Base-by-base conservation (phyloP, 2,329 filamentous ascomycete species). In the Lachnellula occidentalis region DNA sequence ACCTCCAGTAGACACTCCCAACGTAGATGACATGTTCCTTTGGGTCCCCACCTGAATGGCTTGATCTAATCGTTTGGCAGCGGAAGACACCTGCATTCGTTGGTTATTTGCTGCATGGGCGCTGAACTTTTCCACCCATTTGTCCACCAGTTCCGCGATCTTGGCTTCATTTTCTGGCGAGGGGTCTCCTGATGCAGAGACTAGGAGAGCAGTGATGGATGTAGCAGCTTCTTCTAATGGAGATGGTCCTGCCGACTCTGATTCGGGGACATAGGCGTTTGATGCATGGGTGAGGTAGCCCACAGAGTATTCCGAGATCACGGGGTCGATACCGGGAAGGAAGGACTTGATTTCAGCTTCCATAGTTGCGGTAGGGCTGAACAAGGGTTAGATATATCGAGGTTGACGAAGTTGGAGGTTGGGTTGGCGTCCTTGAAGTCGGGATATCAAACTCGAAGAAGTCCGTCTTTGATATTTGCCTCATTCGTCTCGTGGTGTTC, bases 281-380 rank as follows among this genome's bases (percentile, higher is more conserved):
- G 92, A 94, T 48, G 94, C 94, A 78, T 99, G 92, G 67, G 85
- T 91, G 64, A 99, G 79, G 70, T 97, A 99, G 55, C 94, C 94
- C 61, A 90, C 89, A 43, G 91, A 94, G 73, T 96, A 96, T 74
- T 95, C 89, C 48, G 90, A 92, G 63, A 96, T 78, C 59, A 95
- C 80, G 56, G 87, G 89, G 73, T 96, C 92, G 64, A 96, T 89
- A 68, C 88, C 87, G 58, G 91, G 91, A 64, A 96, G 82, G 64
- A 90, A 83, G 58, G 86, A 78, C 75, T 87, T 87, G 70, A 96
- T 90, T 75, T 95, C 89, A 67, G 88, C 79, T 73, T 96, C 91
- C 91, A 96, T 96, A 37, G 34, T 51, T 22, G 22, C 43, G 22
- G 21, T 8, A 36, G 22, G 34, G 14, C 17, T 31, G 14, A n/a